Percentiles rank a stretch among this genome's conserved stretches.
Conservation (phyloP, 805 yeast genomes). For the Yarrowia osloensis region DNA sequence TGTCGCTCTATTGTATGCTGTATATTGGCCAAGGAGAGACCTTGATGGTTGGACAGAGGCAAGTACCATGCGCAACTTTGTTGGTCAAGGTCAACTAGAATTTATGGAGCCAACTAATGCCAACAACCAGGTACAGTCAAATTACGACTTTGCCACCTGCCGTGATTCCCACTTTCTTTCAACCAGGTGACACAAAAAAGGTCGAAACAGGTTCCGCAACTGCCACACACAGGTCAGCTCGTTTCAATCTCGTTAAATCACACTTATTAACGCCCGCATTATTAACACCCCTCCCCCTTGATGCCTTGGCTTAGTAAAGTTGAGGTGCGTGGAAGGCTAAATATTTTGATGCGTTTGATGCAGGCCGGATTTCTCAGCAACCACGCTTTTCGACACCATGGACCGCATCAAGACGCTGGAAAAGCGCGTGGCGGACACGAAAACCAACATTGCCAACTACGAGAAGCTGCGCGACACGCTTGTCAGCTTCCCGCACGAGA, state of each 20-base stretch:
- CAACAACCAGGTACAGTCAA: too few relatives aligned
- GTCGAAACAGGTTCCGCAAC: too few relatives aligned
- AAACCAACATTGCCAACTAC: slow-evolving; percentile 16
- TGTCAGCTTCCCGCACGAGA: slow-evolving; percentile 1
- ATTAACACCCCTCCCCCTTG: not conserved
- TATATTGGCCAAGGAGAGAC: too few relatives aligned
- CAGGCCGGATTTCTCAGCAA: not conserved
- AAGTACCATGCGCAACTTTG: too few relatives aligned
- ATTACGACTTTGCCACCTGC: too few relatives aligned
- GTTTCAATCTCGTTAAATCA: not conserved
- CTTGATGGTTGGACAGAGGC: too few relatives aligned
- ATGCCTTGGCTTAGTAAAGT: not conserved
- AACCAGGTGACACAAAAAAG: too few relatives aligned
- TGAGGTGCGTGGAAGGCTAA: not conserved
- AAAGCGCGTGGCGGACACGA: slow-evolving; percentile 16
- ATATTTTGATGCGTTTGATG: not conserved
- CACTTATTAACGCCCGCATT: not conserved
- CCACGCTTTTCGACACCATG: not conserved
- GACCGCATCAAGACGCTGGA: slow-evolving; percentile 15
- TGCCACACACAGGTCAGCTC: too few relatives aligned
- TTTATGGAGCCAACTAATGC: too few relatives aligned
- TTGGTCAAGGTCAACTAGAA: too few relatives aligned
- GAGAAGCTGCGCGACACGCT: slow-evolving; percentile 16
- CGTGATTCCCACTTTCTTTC: too few relatives aligned
- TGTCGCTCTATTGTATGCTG: too few relatives aligned